Percentiles rank a stretch among this genome's conserved stretches.
Conservation (phyloP, 257 asterid species). For the Fraxinus pennsylvanica region DNA sequence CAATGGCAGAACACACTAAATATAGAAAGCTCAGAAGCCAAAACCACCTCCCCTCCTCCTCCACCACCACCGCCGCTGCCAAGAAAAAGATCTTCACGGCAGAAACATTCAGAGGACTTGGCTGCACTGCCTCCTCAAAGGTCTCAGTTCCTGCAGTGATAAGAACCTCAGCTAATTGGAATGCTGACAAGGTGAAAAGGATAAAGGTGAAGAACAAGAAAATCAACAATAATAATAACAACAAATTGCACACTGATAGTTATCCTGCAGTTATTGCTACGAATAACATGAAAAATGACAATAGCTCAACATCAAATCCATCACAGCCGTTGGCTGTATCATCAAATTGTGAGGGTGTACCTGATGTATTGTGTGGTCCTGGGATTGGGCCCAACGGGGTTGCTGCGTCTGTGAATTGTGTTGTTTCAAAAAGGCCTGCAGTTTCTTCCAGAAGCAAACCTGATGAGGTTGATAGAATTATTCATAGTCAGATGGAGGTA, state of each 20-base stretch:
- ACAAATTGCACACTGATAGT: neutral
- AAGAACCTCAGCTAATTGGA: slow-evolving; percentile 85
- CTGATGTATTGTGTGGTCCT: slow-evolving; percentile 91
- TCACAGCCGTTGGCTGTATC: slow-evolving; percentile 44
- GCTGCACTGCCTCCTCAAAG: slow-evolving; percentile 84
- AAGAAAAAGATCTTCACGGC: slow-evolving; percentile 74
- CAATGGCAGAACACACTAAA: slow-evolving; percentile 43
- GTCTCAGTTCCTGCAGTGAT: slow-evolving; percentile 88
- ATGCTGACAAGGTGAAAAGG: slow-evolving; percentile 63
- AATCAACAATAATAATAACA: slow-evolving; percentile 12
- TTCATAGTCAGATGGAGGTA: slow-evolving; percentile 57
- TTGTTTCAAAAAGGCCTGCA: slow-evolving; percentile 65
- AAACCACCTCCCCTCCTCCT: slow-evolving; percentile 38
- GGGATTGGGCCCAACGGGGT: slow-evolving; percentile 65
- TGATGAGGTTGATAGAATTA: slow-evolving; percentile 43
- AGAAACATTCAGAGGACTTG: slow-evolving; percentile 71
- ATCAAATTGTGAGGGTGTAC: slow-evolving; percentile 48
- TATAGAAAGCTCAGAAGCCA: slow-evolving; percentile 57
- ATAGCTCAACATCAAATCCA: slow-evolving; percentile 28
- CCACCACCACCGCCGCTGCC: slow-evolving; percentile 23
- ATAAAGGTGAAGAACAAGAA: slow-evolving; percentile 44
- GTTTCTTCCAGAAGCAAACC: slow-evolving; percentile 51
- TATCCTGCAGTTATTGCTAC: slow-evolving; percentile 15
- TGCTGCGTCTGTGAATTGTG: slow-evolving; percentile 77
- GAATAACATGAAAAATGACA: neutral